A percentile compares a stretch with the other conserved stretches of the same genome.
These are phyloP conservation scores for Sporodiniella umbellata DNA, from an alignment of 371 early-diverging fungal genomes.

Conservation along the genomic window DNA sequence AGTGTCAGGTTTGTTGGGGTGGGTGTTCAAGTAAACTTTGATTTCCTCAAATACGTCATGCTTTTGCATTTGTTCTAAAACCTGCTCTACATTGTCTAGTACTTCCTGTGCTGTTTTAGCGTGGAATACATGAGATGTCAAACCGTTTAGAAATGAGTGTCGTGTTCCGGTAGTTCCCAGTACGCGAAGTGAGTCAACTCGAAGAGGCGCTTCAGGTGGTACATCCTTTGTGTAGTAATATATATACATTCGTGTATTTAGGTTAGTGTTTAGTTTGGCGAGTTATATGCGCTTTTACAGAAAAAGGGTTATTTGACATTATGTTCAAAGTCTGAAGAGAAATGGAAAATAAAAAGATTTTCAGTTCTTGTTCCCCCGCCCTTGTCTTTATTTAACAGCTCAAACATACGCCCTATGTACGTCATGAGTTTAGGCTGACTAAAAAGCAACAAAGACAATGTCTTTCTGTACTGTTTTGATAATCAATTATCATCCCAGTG, in stretches of 20 bases:
- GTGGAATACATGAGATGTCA: constrained; percentile 31
- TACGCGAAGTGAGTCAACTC: constrained; percentile 36
- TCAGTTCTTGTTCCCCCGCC: neutral
- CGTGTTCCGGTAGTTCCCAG: constrained; percentile 36
- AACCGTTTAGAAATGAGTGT: constrained; percentile 38
- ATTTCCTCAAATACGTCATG: constrained; percentile 79
- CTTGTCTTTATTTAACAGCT: neutral
- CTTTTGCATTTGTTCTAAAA: constrained; percentile 58
- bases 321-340: constrained; percentile 2
- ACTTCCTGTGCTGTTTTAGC: constrained; percentile 63
- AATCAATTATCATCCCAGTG: no score
- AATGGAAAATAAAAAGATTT: constrained; percentile 1
- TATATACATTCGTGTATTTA: no score
- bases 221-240: neutral
- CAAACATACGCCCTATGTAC: neutral
- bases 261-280: no score
- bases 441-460: no score
- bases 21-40: constrained; percentile 61
- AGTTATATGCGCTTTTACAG: no score
- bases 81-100: constrained; percentile 53
- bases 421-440: neutral
- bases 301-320: constrained; percentile 9
- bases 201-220: constrained; percentile 40
- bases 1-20: constrained; percentile 37
- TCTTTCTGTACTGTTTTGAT: no score